phyloP scores from a whole-genome alignment of 305 asterid species.

The Caryopteris hybrid region DNA sequence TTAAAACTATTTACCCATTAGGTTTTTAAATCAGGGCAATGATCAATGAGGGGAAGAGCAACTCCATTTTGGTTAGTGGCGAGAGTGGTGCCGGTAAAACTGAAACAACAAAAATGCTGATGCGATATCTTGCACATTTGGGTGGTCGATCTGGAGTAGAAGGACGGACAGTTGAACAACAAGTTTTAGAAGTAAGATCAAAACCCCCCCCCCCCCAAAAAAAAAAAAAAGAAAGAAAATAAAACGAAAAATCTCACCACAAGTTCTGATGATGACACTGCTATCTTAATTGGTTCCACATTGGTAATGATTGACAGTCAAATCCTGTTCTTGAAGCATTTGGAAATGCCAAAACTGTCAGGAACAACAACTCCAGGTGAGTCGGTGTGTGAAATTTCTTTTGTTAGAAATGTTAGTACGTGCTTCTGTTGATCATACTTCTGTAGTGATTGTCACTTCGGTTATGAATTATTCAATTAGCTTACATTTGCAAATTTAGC shows the following conservation, averaged over 20 bases:
- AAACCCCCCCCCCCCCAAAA: not conserved
- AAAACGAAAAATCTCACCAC: not conserved
- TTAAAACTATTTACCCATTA: conserved; percentile 12
- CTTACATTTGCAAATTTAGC: conserved; percentile 10
- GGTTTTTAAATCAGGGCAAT: conserved; percentile 58
- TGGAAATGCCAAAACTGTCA: conserved; percentile 49
- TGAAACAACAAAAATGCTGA: conserved; percentile 93
- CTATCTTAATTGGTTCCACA: conserved; percentile 17
- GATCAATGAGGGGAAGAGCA: conserved; percentile 86
- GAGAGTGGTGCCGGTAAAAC: conserved; percentile 99
- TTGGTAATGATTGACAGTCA: conserved; percentile 53
- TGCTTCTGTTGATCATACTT: not conserved
- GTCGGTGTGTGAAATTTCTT: conserved; percentile 6
- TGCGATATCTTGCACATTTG: conserved; percentile 88
- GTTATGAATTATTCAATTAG: not conserved
- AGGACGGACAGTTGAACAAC: conserved; percentile 95
- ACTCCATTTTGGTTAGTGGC: conserved; percentile 94
- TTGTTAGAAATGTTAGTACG: not conserved
- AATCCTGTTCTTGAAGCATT: conserved; percentile 98
- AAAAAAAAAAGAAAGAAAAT: too few species aligned
- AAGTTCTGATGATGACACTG: conserved; percentile 18
- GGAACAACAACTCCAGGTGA: conserved; percentile 96
- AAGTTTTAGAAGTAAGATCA: conserved; percentile 81
- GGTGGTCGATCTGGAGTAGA: conserved; percentile 96
- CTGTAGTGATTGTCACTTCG: not conserved